These are phyloP conservation scores for Peronosclerospora sorghi DNA, from an alignment of 352 stramenopile genomes.

Conservation along the genomic window DNA sequence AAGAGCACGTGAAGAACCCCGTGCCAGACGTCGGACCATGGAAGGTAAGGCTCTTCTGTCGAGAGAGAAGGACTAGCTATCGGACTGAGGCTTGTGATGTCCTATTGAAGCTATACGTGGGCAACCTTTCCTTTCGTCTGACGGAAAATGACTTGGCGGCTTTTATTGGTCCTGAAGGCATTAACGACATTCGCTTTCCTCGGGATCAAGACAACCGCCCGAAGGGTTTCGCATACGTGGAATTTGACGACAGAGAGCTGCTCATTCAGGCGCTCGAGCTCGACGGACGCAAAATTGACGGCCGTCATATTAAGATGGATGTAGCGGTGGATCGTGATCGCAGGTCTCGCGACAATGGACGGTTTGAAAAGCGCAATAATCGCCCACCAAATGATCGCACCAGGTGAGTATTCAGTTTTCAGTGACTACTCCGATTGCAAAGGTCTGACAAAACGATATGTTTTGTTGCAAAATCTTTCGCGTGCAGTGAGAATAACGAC, in stretches of 20 bases:
- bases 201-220: conserved; percentile 53
- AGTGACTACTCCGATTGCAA: not conserved
- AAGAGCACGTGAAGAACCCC: conserved; percentile 58
- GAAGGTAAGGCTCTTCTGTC: conserved; percentile 33
- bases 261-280: conserved; percentile 55
- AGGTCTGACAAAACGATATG: conserved; percentile 2
- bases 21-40: conserved; percentile 66
- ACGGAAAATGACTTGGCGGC: conserved; percentile 59
- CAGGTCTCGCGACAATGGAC: conserved; percentile 34
- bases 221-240: conserved; percentile 81
- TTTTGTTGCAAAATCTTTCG: conserved; percentile 1
- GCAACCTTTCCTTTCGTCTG: conserved; percentile 69
- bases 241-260: conserved; percentile 58
- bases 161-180: conserved; percentile 45
- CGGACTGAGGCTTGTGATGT: not conserved
- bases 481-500: conserved; percentile 15
- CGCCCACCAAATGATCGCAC: conserved; percentile 20
- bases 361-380: conserved; percentile 46
- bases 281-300: conserved; percentile 27
- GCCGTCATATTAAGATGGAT: conserved; percentile 57
- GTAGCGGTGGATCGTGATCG: conserved; percentile 50
- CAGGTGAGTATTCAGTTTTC: conserved; percentile 15
- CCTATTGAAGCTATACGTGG: conserved; percentile 49
- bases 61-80: not conserved
- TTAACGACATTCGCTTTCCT: conserved; percentile 62